Conservation (phyloP, 192 early-diverging fungal species). For the Cetraspora pellucida region DNA sequence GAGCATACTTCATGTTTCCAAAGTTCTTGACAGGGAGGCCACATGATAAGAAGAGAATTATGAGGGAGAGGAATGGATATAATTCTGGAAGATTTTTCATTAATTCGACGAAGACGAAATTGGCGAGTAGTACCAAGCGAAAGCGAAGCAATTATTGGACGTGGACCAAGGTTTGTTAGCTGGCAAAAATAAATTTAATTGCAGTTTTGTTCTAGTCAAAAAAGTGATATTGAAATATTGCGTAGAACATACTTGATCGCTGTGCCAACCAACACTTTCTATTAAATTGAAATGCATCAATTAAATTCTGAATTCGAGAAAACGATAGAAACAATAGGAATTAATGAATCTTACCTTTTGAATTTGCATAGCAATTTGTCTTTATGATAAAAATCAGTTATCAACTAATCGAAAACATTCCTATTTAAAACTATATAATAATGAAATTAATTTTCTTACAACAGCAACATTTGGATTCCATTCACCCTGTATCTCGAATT, state of each 20-base stretch:
- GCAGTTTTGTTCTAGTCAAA: no score
- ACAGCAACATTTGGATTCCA: constrained; percentile 51
- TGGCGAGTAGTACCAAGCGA: constrained; percentile 48
- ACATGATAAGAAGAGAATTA: constrained; percentile 50
- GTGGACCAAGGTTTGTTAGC: constrained; percentile 45
- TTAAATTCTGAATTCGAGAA: not conserved
- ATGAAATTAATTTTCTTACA: not conserved
- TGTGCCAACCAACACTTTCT: constrained; percentile 50
- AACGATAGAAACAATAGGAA: not conserved
- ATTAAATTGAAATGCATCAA: not conserved
- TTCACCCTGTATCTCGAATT: constrained; percentile 42
- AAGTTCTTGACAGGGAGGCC: constrained; percentile 36
- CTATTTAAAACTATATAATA: no score
- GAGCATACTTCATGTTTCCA: constrained; percentile 50
- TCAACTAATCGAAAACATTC: no score
- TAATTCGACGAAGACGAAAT: constrained; percentile 46
- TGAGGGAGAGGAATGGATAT: constrained; percentile 47
- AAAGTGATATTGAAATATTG: not conserved
- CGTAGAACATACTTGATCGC: constrained; percentile 35
- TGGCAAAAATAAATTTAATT: constrained; percentile 2
- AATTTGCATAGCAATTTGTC: constrained; percentile 44
- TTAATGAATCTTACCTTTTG: constrained; percentile 28
- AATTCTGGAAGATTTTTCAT: constrained; percentile 39
- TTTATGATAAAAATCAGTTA: no score
- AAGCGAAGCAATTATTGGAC: constrained; percentile 46